Evolutionary conservation across 768 basidiomycete genomes (phyloP).

Genomic region (Trametes villosa): DNA sequence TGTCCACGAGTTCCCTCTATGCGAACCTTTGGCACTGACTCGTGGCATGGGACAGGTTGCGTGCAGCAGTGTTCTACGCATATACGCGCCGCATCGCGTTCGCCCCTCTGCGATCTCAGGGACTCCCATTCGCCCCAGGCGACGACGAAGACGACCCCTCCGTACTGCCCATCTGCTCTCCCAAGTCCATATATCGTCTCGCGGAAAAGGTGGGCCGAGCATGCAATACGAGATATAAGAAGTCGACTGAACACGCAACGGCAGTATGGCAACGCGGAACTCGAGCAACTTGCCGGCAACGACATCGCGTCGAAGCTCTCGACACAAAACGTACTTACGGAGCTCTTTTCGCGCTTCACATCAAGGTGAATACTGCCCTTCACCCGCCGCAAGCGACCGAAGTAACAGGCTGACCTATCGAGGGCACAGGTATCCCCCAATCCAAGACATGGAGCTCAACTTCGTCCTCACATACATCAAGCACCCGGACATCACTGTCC

Average conservation of each 20-base stretch:
- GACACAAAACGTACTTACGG: constrained; percentile 23
- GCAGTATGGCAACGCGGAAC: constrained; percentile 21
- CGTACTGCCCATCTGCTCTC: constrained; percentile 22
- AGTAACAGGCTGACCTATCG: background rate
- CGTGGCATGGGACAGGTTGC: constrained; percentile 14
- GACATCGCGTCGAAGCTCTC: constrained; percentile 27
- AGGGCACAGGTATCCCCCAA: constrained; percentile 9
- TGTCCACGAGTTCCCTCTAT: background rate
- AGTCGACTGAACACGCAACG: background rate
- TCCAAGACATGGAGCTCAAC: constrained; percentile 15
- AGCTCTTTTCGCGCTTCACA: constrained; percentile 29
- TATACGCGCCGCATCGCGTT: constrained; percentile 24
- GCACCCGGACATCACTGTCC: background rate
- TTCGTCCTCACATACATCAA: constrained; percentile 6
- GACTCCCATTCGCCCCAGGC: background rate
- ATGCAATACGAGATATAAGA: background rate
- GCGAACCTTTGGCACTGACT: background rate
- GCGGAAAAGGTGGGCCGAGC: constrained; percentile 22
- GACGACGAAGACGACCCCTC: constrained; percentile 3
- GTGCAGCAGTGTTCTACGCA: constrained; percentile 25
- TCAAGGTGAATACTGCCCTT: background rate
- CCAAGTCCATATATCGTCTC: constrained; percentile 32
- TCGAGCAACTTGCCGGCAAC: constrained; percentile 18
- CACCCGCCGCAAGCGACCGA: background rate
- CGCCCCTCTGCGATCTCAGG: constrained; percentile 21